Evolutionary conservation across 1,284 basidiomycete genomes (phyloP).

Genomic region (Baeospora myosura): DNA sequence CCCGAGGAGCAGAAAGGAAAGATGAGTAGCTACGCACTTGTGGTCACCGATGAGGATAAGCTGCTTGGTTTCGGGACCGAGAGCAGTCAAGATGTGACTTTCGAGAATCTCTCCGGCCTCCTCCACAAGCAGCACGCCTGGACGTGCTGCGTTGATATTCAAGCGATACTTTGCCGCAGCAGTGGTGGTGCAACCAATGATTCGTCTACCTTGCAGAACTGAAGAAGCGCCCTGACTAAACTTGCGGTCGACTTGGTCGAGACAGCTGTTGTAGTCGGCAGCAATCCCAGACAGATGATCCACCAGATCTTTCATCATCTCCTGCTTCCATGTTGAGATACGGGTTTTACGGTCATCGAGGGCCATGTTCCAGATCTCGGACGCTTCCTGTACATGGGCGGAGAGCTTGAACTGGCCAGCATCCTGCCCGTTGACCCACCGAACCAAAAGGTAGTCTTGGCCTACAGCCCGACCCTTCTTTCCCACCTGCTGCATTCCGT

Average conservation of each 20-base stretch:
- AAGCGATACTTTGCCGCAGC: constrained; percentile 54
- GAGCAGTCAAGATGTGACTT: constrained; percentile 53
- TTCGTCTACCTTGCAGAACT: constrained; percentile 40
- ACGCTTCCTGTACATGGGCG: constrained; percentile 19
- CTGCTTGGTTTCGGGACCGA: constrained; percentile 40
- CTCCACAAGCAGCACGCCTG: constrained; percentile 53
- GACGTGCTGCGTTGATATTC: constrained; percentile 35
- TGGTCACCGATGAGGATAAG: constrained; percentile 65
- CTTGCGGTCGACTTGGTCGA: constrained; percentile 29
- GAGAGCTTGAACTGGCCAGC: constrained; percentile 33
- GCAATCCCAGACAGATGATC: constrained; percentile 29
- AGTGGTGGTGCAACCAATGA: constrained; percentile 62
- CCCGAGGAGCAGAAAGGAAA: too few relatives aligned
- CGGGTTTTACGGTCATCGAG: constrained; percentile 22
- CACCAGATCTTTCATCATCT: constrained; percentile 30
- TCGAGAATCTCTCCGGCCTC: constrained; percentile 68
- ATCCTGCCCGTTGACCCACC: constrained; percentile 37
- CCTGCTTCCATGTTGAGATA: constrained; percentile 33
- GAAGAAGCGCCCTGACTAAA: constrained; percentile 28
- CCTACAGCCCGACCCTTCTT: constrained; percentile 28
- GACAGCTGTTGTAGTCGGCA: constrained; percentile 33
- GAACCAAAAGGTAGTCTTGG: constrained; percentile 34
- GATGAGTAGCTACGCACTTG: constrained; percentile 48
- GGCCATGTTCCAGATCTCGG: constrained; percentile 40
- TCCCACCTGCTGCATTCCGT: constrained; percentile 38